Base-by-base conservation (phyloP, 1,284 basidiomycete species). In the Cryptococcus depauperatus region DNA sequence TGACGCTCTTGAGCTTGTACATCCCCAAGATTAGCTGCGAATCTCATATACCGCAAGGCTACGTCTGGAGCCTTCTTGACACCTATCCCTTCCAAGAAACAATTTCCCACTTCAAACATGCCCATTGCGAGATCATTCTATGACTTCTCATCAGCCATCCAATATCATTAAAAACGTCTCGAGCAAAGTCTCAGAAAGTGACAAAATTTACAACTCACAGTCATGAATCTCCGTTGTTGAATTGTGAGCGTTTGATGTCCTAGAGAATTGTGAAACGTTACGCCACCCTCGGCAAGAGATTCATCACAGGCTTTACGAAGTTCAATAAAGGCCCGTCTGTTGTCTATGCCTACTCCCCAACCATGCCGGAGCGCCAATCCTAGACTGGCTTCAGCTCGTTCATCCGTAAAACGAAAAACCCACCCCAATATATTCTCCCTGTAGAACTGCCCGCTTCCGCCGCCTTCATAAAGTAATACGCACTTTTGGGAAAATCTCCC, bases 401-500 rank as follows among this genome's bases (percentile, higher is more conserved):
- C n/a, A n/a, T n/a, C n/a, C n/a, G n/a, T n/a, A 30, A 16, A 34
- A 3, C 28, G 38, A 14, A 39, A 5, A 18, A 54, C 61, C 51
- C 44, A 63, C 66, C 69, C 50, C 57, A 70, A 39, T 67, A 64
- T 44, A 71, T 66, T 47, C 59, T 53, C 5, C 69, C 69, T 0
- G 60, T 62, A n/a, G 59, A 39, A 38, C 60, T 64, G 3, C 68
- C 68, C 3, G 50, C 54, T 44, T 70, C 64, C 18, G 66, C 65
- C 35, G 69, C 66, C 50, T 60, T 63, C 56, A 66, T 59, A 45
- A 70, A 71, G 37, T 64, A 61, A 53, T 60, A 69, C 33, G 68
- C 66, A 10, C 59, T 58, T 35, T 64, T 66, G 8, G 66, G 54
- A 29, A 64, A 33, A 50, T 69, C 64, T 8, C 64, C 65, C 26